Percentiles rank a stretch among this genome's conserved stretches.
phyloP scores from a whole-genome alignment of 495 filamentous ascomycete species.

The Daldinia concentrica region DNA sequence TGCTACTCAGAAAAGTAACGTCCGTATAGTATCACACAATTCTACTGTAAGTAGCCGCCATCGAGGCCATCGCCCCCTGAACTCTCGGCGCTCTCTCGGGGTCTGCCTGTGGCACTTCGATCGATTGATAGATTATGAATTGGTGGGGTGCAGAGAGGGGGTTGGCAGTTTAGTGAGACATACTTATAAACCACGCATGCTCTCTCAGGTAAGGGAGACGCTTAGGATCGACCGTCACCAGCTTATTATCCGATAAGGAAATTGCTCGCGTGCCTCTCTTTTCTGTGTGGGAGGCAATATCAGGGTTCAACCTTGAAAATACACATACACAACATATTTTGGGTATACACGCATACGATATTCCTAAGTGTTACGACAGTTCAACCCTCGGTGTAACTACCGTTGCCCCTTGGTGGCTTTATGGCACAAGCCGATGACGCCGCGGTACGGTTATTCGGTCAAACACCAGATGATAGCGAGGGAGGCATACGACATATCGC shows the following conservation, averaged over 20 bases:
- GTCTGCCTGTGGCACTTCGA: neutral
- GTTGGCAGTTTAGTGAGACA: constrained; percentile 13
- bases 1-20: constrained; percentile 1
- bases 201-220: neutral
- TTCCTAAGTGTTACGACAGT: too few relatives aligned
- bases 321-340: neutral
- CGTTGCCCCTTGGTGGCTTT: neutral
- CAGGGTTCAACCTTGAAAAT: constrained; percentile 5
- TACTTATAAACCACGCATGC: constrained; percentile 6
- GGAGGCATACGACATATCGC: neutral
- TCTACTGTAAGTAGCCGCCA: constrained; percentile 1
- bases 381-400: neutral
- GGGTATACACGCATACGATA: too few relatives aligned
- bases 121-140: constrained; percentile 4
- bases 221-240: neutral
- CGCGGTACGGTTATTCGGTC: neutral
- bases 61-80: neutral
- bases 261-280: constrained; percentile 32
- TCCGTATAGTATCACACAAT: neutral
- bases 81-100: neutral
- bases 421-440: neutral
- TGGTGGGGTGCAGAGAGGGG: constrained; percentile 13
- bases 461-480: neutral
- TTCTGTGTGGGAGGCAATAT: constrained; percentile 16
- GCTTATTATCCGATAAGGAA: constrained; percentile 20